phyloP scores from a whole-genome alignment of 495 filamentous ascomycete species.

The Podospora sp. region DNA sequence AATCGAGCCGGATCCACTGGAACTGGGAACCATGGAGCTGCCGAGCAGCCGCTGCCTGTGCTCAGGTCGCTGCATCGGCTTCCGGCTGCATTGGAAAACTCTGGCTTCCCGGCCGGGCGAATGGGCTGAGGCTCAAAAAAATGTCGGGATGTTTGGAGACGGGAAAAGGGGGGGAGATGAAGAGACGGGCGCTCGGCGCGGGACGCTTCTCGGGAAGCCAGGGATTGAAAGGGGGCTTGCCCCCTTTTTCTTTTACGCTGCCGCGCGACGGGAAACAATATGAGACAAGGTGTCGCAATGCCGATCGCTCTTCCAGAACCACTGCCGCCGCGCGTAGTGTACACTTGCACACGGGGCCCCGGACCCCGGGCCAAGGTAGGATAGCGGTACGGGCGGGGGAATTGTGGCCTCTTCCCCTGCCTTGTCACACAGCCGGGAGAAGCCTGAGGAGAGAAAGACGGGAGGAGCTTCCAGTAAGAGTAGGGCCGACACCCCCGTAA shows the following conservation, averaged over 20 bases:
- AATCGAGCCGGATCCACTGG: constrained; percentile 21
- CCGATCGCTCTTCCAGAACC: constrained; percentile 31
- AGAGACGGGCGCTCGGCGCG: not conserved
- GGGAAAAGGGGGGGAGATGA: not conserved
- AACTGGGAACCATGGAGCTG: constrained; percentile 13
- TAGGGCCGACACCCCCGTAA: not conserved
- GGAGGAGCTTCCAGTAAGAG: not conserved
- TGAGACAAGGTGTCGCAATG: constrained; percentile 40
- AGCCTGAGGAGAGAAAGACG: too few relatives aligned
- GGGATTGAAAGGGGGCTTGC: constrained; percentile 11
- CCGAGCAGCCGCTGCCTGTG: constrained; percentile 1
- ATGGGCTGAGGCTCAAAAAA: not conserved
- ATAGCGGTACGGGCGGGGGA: not conserved
- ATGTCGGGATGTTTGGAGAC: not conserved
- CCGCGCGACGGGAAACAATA: constrained; percentile 14
- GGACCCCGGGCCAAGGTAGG: constrained; percentile 9
- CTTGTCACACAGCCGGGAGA: not conserved
- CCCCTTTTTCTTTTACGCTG: constrained; percentile 18
- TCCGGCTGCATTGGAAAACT: not conserved
- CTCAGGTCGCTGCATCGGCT: constrained; percentile 8
- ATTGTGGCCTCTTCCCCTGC: not conserved
- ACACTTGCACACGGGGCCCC: constrained; percentile 10
- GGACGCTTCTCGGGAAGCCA: constrained; percentile 2
- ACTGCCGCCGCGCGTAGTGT: constrained; percentile 15
- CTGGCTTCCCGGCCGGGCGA: constrained; percentile 14